Conservation (phyloP, 2,329 filamentous ascomycete species). For the Sclerotiophoma versabilis region DNA sequence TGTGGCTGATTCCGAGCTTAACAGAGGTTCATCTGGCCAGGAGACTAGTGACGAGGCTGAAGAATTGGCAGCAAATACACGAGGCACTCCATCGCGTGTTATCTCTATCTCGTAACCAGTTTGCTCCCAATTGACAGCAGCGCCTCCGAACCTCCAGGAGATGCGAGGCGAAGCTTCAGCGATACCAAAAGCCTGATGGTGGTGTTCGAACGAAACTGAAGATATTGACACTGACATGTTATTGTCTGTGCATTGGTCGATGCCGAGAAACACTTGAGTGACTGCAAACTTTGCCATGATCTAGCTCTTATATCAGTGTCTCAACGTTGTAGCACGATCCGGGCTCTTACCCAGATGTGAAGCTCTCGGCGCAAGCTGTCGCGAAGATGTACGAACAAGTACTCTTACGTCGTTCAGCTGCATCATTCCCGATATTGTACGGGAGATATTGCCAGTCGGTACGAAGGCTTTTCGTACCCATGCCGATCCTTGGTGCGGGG, state of each 20-base stretch:
- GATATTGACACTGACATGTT: constrained; percentile 52
- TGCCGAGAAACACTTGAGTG: background rate
- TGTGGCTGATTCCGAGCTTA: constrained; percentile 33
- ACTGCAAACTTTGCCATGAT: background rate
- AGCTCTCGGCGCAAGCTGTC: background rate
- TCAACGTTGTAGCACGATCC: background rate
- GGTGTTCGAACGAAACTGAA: constrained; percentile 54
- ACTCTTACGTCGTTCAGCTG: background rate
- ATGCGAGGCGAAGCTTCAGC: constrained; percentile 55
- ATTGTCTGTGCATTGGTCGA: background rate
- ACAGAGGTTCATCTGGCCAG: constrained; percentile 52
- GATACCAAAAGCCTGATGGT: constrained; percentile 54
- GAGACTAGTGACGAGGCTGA: constrained; percentile 52
- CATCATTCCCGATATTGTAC: background rate
- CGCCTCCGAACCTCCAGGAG: constrained; percentile 56
- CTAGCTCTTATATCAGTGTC: background rate
- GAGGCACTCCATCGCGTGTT: constrained; percentile 27
- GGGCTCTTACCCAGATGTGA: background rate
- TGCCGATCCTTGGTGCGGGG: background rate
- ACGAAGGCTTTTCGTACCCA: background rate
- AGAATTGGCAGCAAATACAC: constrained; percentile 39
- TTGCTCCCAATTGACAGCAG: constrained; percentile 54
- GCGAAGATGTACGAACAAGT: background rate
- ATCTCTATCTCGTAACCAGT: constrained; percentile 56
- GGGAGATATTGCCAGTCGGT: background rate